Evolutionary conservation across 2,329 filamentous ascomycete genomes (phyloP).

Genomic region (Calonectria hawksworthii): DNA sequence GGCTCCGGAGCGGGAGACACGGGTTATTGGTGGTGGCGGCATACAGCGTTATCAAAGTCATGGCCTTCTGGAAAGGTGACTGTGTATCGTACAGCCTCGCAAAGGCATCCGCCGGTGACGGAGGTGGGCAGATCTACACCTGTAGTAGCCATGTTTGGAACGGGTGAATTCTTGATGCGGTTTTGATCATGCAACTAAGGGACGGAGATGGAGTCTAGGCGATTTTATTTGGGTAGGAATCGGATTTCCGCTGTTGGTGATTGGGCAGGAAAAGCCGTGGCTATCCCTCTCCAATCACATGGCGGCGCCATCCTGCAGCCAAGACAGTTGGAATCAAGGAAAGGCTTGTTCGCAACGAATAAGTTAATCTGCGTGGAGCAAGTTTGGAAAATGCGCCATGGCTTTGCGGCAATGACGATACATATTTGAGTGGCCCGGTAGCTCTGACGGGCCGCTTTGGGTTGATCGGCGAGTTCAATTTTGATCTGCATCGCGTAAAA

Average conservation of each 20-base stretch:
- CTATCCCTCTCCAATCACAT: background rate
- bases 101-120: background rate
- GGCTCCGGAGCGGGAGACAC: background rate
- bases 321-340: too few species aligned
- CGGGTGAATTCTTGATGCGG: background rate
- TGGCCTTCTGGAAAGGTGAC: background rate
- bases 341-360: too few species aligned
- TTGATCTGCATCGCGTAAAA: background rate
- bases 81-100: background rate
- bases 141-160: background rate
- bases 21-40: background rate
- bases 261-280: background rate
- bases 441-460: too few species aligned
- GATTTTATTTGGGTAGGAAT: background rate
- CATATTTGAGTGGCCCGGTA: background rate
- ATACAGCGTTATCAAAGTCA: constrained; percentile 7
- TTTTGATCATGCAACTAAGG: background rate
- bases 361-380: too few species aligned
- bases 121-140: background rate
- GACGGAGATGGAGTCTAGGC: too few species aligned
- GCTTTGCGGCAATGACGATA: background rate
- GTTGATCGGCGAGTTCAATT: too few species aligned
- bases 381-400: background rate
- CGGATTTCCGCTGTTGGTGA: background rate
- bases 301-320: background rate